Conservation (phyloP, 1,139 yeast species). For the Yamadazyma oceani region DNA sequence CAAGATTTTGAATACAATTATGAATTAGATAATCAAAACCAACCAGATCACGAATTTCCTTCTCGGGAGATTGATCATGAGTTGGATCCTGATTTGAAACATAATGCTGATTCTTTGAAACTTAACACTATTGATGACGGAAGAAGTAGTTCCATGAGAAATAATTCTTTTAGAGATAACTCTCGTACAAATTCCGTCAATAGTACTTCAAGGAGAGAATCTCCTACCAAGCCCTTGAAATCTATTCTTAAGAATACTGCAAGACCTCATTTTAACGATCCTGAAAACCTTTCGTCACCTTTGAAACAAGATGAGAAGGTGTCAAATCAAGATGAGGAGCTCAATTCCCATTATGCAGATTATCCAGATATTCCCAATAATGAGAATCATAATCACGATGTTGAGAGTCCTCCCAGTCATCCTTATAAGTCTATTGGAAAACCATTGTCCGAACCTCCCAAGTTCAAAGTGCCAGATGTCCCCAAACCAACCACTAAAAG, state of each 20-base stretch:
- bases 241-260: constrained; percentile 35
- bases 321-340: too few species aligned
- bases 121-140: constrained; percentile 9
- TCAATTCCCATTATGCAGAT: too few species aligned
- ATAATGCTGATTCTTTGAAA: constrained; percentile 11
- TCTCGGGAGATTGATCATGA: neutral
- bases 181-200: constrained; percentile 7
- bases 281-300: constrained; percentile 1
- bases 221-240: constrained; percentile 30
- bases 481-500: constrained; percentile 5
- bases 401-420: constrained; percentile 8
- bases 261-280: constrained; percentile 14
- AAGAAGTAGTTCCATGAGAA: neutral
- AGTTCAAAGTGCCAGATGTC: constrained; percentile 14
- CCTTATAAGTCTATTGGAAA: constrained; percentile 18
- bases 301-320: too few species aligned
- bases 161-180: constrained; percentile 5
- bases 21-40: constrained; percentile 24
- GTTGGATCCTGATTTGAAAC: constrained; percentile 9
- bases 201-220: constrained; percentile 6
- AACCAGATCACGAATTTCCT: constrained; percentile 1
- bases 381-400: neutral
- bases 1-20: constrained; percentile 47
- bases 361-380: too few species aligned
- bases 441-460: constrained; percentile 13